Evolutionary conservation across 2,329 filamentous ascomycete species (phyloP).

Genomic region (Nothophaeocryptopus gaeumannii): DNA sequence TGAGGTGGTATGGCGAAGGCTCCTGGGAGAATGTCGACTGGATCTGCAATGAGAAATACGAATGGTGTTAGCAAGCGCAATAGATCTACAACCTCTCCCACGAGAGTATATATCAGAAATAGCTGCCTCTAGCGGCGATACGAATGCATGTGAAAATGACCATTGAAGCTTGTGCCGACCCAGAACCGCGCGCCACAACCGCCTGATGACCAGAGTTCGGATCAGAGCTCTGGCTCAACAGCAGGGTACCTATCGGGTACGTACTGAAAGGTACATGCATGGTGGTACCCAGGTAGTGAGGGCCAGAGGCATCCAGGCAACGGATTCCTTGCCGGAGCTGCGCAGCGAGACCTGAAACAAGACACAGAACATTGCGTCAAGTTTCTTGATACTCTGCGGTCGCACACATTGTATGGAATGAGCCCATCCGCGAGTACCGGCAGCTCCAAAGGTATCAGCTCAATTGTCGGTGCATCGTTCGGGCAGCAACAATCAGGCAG

Average conservation of each 20-base stretch:
- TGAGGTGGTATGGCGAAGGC: conserved; percentile 66
- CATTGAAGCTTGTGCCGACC: not conserved
- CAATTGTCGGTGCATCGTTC: too few species aligned
- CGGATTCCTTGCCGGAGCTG: too few species aligned
- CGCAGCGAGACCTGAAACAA: too few species aligned
- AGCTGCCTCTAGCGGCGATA: not conserved
- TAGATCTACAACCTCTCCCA: conserved; percentile 3
- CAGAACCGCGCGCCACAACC: conserved; percentile 2
- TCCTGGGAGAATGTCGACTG: conserved; percentile 59
- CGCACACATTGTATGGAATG: too few species aligned
- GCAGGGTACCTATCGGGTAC: not conserved
- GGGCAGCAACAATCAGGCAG: too few species aligned
- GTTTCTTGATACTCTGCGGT: too few species aligned
- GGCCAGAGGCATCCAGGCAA: too few species aligned
- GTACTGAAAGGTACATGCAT: not conserved
- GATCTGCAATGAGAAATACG: conserved; percentile 74
- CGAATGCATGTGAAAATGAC: conserved; percentile 1
- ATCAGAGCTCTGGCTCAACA: not conserved
- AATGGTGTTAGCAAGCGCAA: conserved; percentile 59
- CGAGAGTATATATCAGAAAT: too few species aligned
- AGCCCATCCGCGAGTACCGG: too few species aligned
- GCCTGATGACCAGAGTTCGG: not conserved
- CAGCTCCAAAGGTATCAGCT: too few species aligned
- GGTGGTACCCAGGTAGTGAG: conserved; percentile 1
- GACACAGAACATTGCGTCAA: too few species aligned